A percentile compares a stretch with the other conserved stretches of the same genome.
These are phyloP conservation scores for Citrus hindsii DNA, from an alignment of 345 rosid species.

Conservation along the genomic window DNA sequence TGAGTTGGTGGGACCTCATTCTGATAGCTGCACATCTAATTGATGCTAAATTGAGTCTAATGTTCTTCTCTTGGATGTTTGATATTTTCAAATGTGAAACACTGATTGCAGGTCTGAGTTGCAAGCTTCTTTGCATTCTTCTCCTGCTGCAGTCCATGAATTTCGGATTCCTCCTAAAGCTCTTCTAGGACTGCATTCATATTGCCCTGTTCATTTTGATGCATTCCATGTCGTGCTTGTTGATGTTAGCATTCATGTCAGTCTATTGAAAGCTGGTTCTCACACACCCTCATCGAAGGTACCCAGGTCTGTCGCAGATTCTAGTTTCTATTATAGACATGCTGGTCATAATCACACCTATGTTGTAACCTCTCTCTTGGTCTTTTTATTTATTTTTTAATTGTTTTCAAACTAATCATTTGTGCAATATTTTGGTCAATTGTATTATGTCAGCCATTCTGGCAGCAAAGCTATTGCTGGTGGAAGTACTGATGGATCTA, in stretches of 20 bases:
- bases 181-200: conserved; percentile 87
- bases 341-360: conserved; percentile 1
- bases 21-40: conserved; percentile 8
- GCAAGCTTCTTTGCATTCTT: conserved; percentile 48
- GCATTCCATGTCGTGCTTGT: conserved; percentile 77
- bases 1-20: conserved; percentile 21
- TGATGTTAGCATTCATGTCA: conserved; percentile 74
- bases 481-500: conserved; percentile 36
- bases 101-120: conserved; percentile 40
- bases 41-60: background rate
- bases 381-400: background rate
- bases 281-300: conserved; percentile 31
- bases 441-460: conserved; percentile 46
- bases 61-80: background rate
- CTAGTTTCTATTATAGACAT: conserved; percentile 7
- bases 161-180: conserved; percentile 92
- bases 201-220: conserved; percentile 92
- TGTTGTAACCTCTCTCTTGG: background rate
- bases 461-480: conserved; percentile 31
- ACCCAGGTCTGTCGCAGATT: conserved; percentile 57
- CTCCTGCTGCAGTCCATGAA: conserved; percentile 73
- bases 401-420: conserved; percentile 1
- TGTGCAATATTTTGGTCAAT: conserved; percentile 1
- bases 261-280: conserved; percentile 61
- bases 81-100: conserved; percentile 3